Base-by-base conservation (phyloP, 805 yeast genomes). In the Pichia nakasei region DNA sequence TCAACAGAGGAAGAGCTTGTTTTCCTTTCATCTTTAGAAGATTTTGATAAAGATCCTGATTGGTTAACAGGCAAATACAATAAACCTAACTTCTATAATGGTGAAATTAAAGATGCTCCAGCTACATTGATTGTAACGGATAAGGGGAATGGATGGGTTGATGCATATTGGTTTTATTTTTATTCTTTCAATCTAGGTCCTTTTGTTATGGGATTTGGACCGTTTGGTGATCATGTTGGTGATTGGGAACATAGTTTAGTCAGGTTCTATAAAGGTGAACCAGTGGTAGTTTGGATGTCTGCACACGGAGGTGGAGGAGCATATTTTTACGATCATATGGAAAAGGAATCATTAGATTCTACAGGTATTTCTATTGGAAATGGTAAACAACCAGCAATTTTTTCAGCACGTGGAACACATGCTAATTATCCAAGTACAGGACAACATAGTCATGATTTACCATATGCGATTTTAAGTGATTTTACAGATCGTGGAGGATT, bases 291-390 rank as follows among this genome's bases (percentile, higher is more conserved):
- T 19, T 91, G 97, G 97, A 84, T 93, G 94, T 82, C 94, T 24
- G 97, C 97, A 1, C 98, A 91, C 63, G 96, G 97, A 2, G 97
- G 97, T 12, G 98, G 98, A 8, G 82, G 88, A 26, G 96, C 95
- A 0, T 91, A 82, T 59, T 71, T 72, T 49, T 89, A 80, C 59
- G 70, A 74, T n/a, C 82, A 86, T 21, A 63, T 89, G 43, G 95
- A 87, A 58, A 53, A 59, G 20, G 65, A 69, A 41, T 41, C 47
- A 19, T 29, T 45, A 24, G 37, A 41, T 29, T 8, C 29, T 12
- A 37, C 47, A 18, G 47, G 47, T 15, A 41, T 45, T 34, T 35
- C 29, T 17, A 53, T 58, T 9, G 51, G 51, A 3, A 54, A 54
- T 27, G 47, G 44, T 27, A 41, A 24, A 26, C 70, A 84, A 52